These are phyloP conservation scores for Penicillium sp. DNA, from an alignment of 2,329 filamentous ascomycete genomes.

Conservation along the genomic window DNA sequence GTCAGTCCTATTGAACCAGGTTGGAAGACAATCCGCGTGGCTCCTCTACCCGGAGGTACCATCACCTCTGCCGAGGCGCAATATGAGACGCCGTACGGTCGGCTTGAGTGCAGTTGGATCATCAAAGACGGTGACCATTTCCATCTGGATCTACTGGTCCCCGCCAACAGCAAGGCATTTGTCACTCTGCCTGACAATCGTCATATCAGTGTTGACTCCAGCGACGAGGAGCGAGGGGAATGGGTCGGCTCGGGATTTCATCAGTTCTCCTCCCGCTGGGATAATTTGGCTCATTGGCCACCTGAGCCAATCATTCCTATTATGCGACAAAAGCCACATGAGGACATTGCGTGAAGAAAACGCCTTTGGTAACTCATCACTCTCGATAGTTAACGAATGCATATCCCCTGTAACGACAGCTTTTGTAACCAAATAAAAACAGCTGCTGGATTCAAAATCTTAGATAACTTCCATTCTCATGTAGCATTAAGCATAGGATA, in stretches of 20 bases:
- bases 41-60: conserved; percentile 37
- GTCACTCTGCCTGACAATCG: not conserved
- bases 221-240: not conserved
- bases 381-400: not conserved
- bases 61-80: conserved; percentile 34
- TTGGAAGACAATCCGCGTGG: conserved; percentile 35
- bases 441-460: not conserved
- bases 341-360: not conserved
- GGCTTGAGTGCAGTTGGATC: conserved; percentile 29
- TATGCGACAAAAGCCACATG: not conserved
- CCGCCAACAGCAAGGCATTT: not conserved
- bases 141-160: not conserved
- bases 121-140: not conserved
- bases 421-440: not conserved
- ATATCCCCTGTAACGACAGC: not conserved
- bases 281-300: not conserved
- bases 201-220: not conserved
- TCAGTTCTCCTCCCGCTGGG: not conserved
- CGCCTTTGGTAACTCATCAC: not conserved
- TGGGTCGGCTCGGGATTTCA: not conserved
- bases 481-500: not conserved
- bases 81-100: conserved; percentile 38
- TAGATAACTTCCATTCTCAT: not conserved
- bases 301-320: not conserved
- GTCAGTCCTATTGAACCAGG: conserved; percentile 35